These are phyloP conservation scores for Sclerotinia glacialis DNA, from an alignment of 2,329 filamentous ascomycete genomes.

Conservation along the genomic window DNA sequence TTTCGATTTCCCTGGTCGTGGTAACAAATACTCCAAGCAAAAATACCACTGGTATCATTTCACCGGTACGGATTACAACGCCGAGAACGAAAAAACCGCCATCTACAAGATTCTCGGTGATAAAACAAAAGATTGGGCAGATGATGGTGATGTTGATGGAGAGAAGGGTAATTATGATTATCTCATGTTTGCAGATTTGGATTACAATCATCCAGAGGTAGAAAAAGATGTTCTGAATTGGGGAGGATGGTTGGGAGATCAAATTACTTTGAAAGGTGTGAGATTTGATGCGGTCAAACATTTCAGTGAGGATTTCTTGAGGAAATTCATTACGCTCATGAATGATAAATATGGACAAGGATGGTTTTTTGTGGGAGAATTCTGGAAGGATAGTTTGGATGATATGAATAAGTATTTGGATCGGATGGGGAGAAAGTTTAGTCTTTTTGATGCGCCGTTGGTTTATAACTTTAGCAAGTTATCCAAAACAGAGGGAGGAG, in stretches of 20 bases:
- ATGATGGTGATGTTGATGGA: slow-evolving; percentile 54
- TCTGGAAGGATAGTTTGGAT: slow-evolving; percentile 59
- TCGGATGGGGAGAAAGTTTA: slow-evolving; percentile 56
- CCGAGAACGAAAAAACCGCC: slow-evolving; percentile 51
- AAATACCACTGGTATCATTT: slow-evolving; percentile 69
- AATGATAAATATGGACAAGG: slow-evolving; percentile 49
- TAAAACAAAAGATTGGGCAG: slow-evolving; percentile 60
- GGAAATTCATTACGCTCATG: slow-evolving; percentile 59
- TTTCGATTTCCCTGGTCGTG: slow-evolving; percentile 62
- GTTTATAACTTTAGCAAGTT: slow-evolving; percentile 64
- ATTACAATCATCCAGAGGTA: slow-evolving; percentile 63
- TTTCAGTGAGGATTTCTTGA: slow-evolving; percentile 64
- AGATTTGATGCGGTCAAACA: slow-evolving; percentile 72
- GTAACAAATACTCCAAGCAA: slow-evolving; percentile 56
- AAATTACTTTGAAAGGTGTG: slow-evolving; percentile 62
- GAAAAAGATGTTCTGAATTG: slow-evolving; percentile 62
- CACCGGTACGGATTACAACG: slow-evolving; percentile 65
- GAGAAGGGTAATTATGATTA: slow-evolving; percentile 68
- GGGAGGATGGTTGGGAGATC: slow-evolving; percentile 63
- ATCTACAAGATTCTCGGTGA: slow-evolving; percentile 65
- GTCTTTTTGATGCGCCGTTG: slow-evolving; percentile 66
- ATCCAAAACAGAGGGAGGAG: slow-evolving; percentile 54
- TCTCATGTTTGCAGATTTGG: slow-evolving; percentile 70
- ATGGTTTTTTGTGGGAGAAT: slow-evolving; percentile 68
- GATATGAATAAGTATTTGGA: slow-evolving; percentile 57